phyloP scores from a whole-genome alignment of 352 stramenopile species.

The Pythium aquatile region DNA sequence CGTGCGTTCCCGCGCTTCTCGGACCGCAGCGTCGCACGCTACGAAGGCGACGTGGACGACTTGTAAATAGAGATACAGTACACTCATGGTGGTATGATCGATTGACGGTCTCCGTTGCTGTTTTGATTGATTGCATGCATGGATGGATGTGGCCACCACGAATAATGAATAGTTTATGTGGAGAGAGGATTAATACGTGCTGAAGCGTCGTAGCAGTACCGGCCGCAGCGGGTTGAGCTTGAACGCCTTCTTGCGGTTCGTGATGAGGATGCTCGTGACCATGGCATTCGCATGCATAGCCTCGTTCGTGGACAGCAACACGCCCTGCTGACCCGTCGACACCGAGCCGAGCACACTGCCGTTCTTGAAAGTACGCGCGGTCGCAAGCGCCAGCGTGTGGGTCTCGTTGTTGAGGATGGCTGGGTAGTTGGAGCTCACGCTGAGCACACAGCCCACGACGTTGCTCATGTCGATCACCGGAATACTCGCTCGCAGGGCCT shows the following conservation, averaged over 20 bases:
- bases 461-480: slow-evolving; percentile 52
- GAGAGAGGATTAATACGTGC: slow-evolving; percentile 35
- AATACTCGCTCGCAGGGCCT: slow-evolving; percentile 52
- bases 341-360: slow-evolving; percentile 54
- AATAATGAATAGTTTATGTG: slow-evolving; percentile 8
- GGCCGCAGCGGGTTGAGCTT: slow-evolving; percentile 53
- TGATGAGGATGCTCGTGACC: slow-evolving; percentile 71
- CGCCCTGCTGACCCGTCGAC: slow-evolving; percentile 72
- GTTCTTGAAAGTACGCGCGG: slow-evolving; percentile 52
- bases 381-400: slow-evolving; percentile 50
- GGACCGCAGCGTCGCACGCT: slow-evolving; percentile 73
- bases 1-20: slow-evolving; percentile 93
- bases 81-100: no score
- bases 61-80: slow-evolving; percentile 34
- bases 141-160: neutral
- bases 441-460: slow-evolving; percentile 70
- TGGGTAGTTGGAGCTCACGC: slow-evolving; percentile 65
- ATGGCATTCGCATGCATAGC: slow-evolving; percentile 76
- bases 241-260: slow-evolving; percentile 75
- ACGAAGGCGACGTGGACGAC: slow-evolving; percentile 82
- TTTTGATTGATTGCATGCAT: neutral
- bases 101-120: slow-evolving; percentile 9
- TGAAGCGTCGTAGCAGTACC: slow-evolving; percentile 51
- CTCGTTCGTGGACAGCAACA: slow-evolving; percentile 55
- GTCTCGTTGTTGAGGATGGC: slow-evolving; percentile 67